Evolutionary conservation across 768 basidiomycete genomes (phyloP).

Genomic region (Brasilioporus rufonigricans): DNA sequence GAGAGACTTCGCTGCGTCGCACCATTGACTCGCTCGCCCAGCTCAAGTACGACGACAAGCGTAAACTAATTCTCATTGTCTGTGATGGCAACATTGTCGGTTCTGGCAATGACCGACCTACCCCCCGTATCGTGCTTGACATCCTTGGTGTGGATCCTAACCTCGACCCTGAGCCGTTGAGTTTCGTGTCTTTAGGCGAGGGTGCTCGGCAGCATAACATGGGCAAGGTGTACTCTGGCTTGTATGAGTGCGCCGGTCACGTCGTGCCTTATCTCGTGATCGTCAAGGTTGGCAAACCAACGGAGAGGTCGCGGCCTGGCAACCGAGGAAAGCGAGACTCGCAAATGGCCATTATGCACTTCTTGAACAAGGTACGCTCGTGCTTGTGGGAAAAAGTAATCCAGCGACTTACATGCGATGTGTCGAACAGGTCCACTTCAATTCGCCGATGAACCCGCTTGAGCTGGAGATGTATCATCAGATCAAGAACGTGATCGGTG

Average conservation of each 20-base stretch:
- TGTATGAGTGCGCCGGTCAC: constrained; percentile 93
- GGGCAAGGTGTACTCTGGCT: constrained; percentile 95
- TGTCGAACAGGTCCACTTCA: constrained; percentile 81
- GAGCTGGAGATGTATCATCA: constrained; percentile 99
- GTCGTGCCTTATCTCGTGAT: constrained; percentile 96
- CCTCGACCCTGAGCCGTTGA: constrained; percentile 90
- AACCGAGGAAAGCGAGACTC: constrained; percentile 99
- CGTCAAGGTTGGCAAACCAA: constrained; percentile 94
- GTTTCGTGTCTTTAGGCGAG: constrained; percentile 91
- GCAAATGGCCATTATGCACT: constrained; percentile 95
- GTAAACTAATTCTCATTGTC: constrained; percentile 55
- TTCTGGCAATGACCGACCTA: constrained; percentile 94
- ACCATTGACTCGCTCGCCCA: constrained; percentile 95
- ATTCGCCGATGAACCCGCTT: constrained; percentile 92
- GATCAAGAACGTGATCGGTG: constrained; percentile 99
- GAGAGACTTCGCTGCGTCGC: constrained; percentile 75
- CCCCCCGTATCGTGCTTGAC: constrained; percentile 94
- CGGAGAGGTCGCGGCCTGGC: constrained; percentile 88
- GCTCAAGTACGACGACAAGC: constrained; percentile 97
- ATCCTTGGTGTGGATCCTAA: constrained; percentile 94
- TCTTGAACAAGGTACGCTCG: constrained; percentile 83
- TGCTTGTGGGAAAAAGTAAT: not conserved
- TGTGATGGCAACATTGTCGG: constrained; percentile 92
- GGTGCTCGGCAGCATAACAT: constrained; percentile 97
- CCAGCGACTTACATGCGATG: not conserved